These are phyloP conservation scores for Metarhizium brunneum DNA, from an alignment of 2,329 filamentous ascomycete genomes.

Conservation along the genomic window DNA sequence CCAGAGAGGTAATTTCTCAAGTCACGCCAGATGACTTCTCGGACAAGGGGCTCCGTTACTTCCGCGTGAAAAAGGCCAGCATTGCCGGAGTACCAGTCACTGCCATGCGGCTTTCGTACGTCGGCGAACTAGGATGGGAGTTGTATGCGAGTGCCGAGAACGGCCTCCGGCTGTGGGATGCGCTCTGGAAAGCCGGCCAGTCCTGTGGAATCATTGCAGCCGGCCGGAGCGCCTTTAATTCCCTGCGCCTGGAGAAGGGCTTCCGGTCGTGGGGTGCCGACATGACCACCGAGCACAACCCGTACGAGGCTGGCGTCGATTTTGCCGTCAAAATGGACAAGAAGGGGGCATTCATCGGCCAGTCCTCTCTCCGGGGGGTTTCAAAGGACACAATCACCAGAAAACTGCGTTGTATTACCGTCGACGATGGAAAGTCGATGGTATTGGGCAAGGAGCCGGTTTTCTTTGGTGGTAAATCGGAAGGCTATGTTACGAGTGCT, in stretches of 20 bases:
- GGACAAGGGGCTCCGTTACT: slow-evolving; percentile 37
- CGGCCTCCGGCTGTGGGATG: slow-evolving; percentile 49
- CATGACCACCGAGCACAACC: slow-evolving; percentile 51
- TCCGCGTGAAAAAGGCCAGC: slow-evolving; percentile 36
- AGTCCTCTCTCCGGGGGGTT: slow-evolving; percentile 34
- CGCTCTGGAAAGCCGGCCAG: slow-evolving; percentile 44
- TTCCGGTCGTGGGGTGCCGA: slow-evolving; percentile 48
- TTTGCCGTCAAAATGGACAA: slow-evolving; percentile 39
- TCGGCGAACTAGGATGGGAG: slow-evolving; percentile 55
- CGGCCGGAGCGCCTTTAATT: slow-evolving; percentile 47
- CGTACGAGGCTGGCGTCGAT: slow-evolving; percentile 47
- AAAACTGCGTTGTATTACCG: slow-evolving; percentile 37
- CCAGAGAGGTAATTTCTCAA: slow-evolving; percentile 38
- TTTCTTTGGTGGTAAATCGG: slow-evolving; percentile 33
- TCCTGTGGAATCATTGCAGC: slow-evolving; percentile 47
- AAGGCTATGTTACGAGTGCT: slow-evolving; percentile 51
- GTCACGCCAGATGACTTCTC: slow-evolving; percentile 37
- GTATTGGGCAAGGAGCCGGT: slow-evolving; percentile 56
- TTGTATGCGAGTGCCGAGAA: slow-evolving; percentile 51
- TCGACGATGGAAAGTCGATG: slow-evolving; percentile 47
- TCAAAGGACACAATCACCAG: slow-evolving; percentile 24
- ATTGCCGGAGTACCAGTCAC: slow-evolving; percentile 48
- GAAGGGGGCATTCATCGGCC: slow-evolving; percentile 37
- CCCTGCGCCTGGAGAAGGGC: slow-evolving; percentile 50
- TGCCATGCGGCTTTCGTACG: slow-evolving; percentile 46